Base-by-base conservation (phyloP, 148 eudicot genomes). In the Hydrangea macrophylla region DNA sequence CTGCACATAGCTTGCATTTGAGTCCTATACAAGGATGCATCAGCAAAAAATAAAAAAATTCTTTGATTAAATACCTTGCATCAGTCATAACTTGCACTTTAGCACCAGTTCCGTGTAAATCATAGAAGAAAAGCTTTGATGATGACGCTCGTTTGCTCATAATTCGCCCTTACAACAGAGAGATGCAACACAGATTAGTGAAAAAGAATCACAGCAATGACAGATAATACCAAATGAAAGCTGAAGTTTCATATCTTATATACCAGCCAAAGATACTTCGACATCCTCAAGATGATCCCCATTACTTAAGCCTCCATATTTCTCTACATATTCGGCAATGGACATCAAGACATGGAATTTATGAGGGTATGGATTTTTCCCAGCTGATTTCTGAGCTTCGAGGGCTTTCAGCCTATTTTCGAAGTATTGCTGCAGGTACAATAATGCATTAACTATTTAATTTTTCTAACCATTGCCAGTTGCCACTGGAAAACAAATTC, bases 41-140 rank as follows among this genome's bases (percentile, higher is more conserved):
- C 1, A 48, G 53, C 23, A 6, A 5, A 18, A 18, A 15, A 48
- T 2, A 17, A 22, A 45, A 45, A 18, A 15, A 11, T 15, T 6
- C 17, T 15, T 15, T 48, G 22, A 48, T 53, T 24, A 42, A 53
- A 53, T 82, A 92, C 98, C 96, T 87, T 66, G 90, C 92, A 85
- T 88, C 95, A 27, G 95, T 82, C 95, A 94, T 90, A 39, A 94
- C 81, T 94, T 94, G 98, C 60, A 94, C 88, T 71, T 94, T 94
- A 50, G 82, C 89, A 82, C 88, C 89, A 58, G 60, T 36, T 35
- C 89, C 86, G 69, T 88, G 85, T 68, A 94, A 81, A 78, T 94
- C 98, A 71, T 90, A 94, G 68, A 94, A 94, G 75, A 86, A 79
- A 42, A 94, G 82, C 80, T 88, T 90, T 45, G 92, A 69, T 25